These are phyloP conservation scores for Suillus bovinus DNA, from an alignment of 768 basidiomycete species.

Conservation along the genomic window DNA sequence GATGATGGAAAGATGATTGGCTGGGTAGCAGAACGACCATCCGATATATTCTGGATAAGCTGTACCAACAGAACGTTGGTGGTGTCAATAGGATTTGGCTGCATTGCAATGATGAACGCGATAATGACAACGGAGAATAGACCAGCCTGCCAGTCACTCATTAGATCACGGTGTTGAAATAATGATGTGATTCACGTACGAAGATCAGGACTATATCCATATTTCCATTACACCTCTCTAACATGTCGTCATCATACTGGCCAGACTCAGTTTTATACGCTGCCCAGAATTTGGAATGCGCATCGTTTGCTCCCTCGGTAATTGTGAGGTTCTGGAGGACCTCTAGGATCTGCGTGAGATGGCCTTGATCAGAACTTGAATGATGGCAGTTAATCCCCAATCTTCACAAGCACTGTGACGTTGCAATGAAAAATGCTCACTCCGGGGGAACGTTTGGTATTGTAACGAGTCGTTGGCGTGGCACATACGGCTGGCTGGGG, in stretches of 20 bases:
- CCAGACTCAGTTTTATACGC: not conserved
- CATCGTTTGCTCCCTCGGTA: not conserved
- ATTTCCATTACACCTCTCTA: not conserved
- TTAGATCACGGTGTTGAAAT: no score
- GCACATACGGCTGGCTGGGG: no score
- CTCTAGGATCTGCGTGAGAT: not conserved
- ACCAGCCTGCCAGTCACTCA: slow-evolving; percentile 11
- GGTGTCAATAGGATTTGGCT: slow-evolving; percentile 15
- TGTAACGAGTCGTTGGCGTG: no score
- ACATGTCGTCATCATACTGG: not conserved
- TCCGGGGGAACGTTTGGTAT: no score
- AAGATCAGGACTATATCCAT: slow-evolving; percentile 2
- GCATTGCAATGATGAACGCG: slow-evolving; percentile 15
- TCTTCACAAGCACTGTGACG: no score
- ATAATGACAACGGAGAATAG: slow-evolving; percentile 18
- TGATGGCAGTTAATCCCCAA: no score
- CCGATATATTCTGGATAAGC: slow-evolving; percentile 9
- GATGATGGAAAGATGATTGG: not conserved
- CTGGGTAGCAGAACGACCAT: not conserved
- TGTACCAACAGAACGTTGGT: slow-evolving; percentile 14
- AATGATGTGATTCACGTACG: no score
- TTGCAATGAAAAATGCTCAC: no score
- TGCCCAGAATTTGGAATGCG: not conserved
- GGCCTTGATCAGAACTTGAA: no score
- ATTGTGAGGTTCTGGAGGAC: not conserved